Conservation (phyloP, 345 rosid genomes). For the Heritiera littoralis region DNA sequence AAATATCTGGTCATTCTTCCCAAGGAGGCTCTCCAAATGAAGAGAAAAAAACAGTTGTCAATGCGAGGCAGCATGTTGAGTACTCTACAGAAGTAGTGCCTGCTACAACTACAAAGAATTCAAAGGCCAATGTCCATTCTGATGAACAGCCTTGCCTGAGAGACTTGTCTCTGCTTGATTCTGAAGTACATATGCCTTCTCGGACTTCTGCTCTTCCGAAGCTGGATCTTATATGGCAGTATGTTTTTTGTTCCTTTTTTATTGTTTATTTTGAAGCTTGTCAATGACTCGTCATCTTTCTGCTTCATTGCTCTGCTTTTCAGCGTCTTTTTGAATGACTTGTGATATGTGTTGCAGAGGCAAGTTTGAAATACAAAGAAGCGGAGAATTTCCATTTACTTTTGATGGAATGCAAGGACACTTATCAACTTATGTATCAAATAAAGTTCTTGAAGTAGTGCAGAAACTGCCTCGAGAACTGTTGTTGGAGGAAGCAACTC, state of each 20-base stretch:
- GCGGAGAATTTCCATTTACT: conserved; percentile 25
- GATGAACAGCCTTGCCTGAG: not conserved
- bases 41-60: not conserved
- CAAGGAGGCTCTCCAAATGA: conserved; percentile 4
- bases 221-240: conserved; percentile 53
- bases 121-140: not conserved
- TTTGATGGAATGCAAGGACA: conserved; percentile 50
- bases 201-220: conserved; percentile 40
- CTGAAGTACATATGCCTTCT: not conserved
- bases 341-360: conserved; percentile 43
- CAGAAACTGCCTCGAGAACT: conserved; percentile 41
- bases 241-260: conserved; percentile 22
- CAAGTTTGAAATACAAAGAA: conserved; percentile 40
- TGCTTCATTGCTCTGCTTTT: not conserved
- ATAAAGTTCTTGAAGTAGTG: conserved; percentile 37
- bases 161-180: not conserved
- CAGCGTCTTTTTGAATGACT: not conserved
- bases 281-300: not conserved
- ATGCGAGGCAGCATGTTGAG: conserved; percentile 19
- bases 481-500: conserved; percentile 48
- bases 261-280: not conserved
- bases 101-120: conserved; percentile 1
- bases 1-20: not conserved
- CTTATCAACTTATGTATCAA: conserved; percentile 38
- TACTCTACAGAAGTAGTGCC: conserved; percentile 16